Percentiles rank a stretch among this genome's conserved stretches.
Conservation (phyloP, 805 yeast genomes). For the Wickerhamiella vanderwaltii region DNA sequence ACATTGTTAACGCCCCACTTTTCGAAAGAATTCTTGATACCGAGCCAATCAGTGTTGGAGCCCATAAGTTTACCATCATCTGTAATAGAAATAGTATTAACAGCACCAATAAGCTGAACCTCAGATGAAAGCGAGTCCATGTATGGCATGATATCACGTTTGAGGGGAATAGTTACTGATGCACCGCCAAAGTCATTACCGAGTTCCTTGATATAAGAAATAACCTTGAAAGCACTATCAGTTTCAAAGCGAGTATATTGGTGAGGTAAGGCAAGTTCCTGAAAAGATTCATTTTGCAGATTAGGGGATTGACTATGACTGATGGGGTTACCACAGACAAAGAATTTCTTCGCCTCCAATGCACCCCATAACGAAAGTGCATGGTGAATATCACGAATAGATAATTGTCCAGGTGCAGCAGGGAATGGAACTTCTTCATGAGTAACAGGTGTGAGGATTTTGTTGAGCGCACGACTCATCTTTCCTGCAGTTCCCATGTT, state of each 20-base stretch:
- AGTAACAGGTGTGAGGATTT: constrained; percentile 72
- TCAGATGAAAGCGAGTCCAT: constrained; percentile 58
- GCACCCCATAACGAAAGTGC: constrained; percentile 51
- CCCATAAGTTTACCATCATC: constrained; percentile 47
- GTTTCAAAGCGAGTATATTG: constrained; percentile 58
- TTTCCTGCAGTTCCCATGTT: constrained; percentile 71
- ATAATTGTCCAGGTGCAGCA: constrained; percentile 74
- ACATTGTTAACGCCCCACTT: constrained; percentile 42
- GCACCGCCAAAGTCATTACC: constrained; percentile 67
- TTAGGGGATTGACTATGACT: constrained; percentile 81
- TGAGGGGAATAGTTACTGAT: constrained; percentile 89
- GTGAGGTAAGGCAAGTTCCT: constrained; percentile 67
- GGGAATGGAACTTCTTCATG: constrained; percentile 52
- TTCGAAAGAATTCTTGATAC: constrained; percentile 58
- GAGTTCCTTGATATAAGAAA: constrained; percentile 37
- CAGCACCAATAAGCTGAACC: constrained; percentile 80
- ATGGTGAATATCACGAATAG: constrained; percentile 51
- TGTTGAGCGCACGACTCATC: constrained; percentile 65
- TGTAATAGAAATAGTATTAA: constrained; percentile 66
- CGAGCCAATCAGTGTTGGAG: constrained; percentile 93
- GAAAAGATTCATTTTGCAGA: constrained; percentile 71
- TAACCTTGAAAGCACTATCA: constrained; percentile 44
- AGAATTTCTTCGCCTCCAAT: constrained; percentile 44
- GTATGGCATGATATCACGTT: constrained; percentile 61
- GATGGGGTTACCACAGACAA: constrained; percentile 71